Evolutionary conservation across 2,329 filamentous ascomycete species (phyloP), one percentile per base, ranked within the genome.

Genomic region (Ophiosphaerella narmari): DNA sequence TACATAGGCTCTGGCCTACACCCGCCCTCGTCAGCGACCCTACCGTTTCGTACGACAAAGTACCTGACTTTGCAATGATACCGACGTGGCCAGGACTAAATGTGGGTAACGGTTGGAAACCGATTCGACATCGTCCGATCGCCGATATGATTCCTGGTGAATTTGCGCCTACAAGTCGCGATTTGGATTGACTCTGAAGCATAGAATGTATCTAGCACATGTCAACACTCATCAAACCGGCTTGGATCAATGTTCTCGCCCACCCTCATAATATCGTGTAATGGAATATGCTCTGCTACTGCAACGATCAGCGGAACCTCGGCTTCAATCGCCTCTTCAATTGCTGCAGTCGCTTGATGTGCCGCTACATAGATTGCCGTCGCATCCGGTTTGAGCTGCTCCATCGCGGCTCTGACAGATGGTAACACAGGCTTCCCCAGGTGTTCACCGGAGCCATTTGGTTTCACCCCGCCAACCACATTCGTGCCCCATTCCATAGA

Each of bases 331-430:
- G 89, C 89, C 68, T 92, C 88, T 68, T 90, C 86, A 61, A 93
- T 91, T 0, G 89, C 89, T 23, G 79, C 78, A 0, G 86, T 80
- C 1, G 89, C 89, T 57, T 88, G 84, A 51, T 86, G 82, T n/a
- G 89, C 88, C 1, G 89, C 86, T 2, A 92, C 89, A 60, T 90
- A 92, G 48, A 93, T 88, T 4, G 86, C 88, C 1, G 89, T 91
- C 4, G 88, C 89, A 74, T 91, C 85, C 2, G 89, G 89, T 61
- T 86, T 89, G 33, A 90, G 75, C 60, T 82, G 77, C 59, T 87
- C 82, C 75, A 88, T 85, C 6, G 89, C 89, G 66, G 80, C 82
- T 63, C 80, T 79, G 26, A 92, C 86, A 37, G 82, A 85, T 1
- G 88, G 86, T 16, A 91, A 77, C 1, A 92, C 80, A 1, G 89